Evolutionary conservation across 2,329 filamentous ascomycete genomes (phyloP).

Genomic region (Boeremia exigua): DNA sequence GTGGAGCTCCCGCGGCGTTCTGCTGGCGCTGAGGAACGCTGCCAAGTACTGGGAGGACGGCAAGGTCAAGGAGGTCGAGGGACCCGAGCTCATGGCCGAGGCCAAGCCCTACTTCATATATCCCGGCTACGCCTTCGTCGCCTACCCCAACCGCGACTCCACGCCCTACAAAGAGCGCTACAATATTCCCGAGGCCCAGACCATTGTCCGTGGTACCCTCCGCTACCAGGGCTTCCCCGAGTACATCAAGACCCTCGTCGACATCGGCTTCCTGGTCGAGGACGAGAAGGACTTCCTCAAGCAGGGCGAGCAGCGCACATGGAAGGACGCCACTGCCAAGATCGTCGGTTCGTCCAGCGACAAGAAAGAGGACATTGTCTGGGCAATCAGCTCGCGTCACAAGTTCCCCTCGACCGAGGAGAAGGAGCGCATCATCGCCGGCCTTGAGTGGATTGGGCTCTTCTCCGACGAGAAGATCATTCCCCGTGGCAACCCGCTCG

Average conservation of each 20-base stretch:
- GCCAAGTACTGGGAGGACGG: constrained; percentile 84
- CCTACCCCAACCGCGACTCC: constrained; percentile 91
- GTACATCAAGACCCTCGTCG: constrained; percentile 85
- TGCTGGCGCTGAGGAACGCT: constrained; percentile 85
- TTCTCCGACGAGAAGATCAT: constrained; percentile 73
- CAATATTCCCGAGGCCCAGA: constrained; percentile 88
- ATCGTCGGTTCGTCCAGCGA: constrained; percentile 73
- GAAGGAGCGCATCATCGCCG: constrained; percentile 71
- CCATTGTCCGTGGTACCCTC: constrained; percentile 82
- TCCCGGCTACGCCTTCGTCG: constrained; percentile 86
- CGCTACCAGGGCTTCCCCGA: constrained; percentile 90
- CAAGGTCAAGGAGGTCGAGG: constrained; percentile 64
- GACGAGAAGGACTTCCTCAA: constrained; percentile 70
- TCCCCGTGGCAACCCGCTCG: constrained; percentile 79
- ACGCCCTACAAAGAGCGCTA: constrained; percentile 88
- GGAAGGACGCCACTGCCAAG: constrained; percentile 84
- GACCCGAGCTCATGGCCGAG: constrained; percentile 77
- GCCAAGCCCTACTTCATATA: constrained; percentile 93
- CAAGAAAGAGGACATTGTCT: constrained; percentile 71
- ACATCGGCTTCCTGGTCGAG: constrained; percentile 87
- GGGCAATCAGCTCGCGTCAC: constrained; percentile 76
- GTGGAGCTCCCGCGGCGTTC: constrained; percentile 76
- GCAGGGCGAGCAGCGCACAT: constrained; percentile 65
- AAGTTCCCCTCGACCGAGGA: constrained; percentile 73
- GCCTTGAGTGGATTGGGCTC: constrained; percentile 73